These are phyloP conservation scores for Conticribra weissflogii DNA, from an alignment of 108 stramenopile species.

Conservation along the genomic window DNA sequence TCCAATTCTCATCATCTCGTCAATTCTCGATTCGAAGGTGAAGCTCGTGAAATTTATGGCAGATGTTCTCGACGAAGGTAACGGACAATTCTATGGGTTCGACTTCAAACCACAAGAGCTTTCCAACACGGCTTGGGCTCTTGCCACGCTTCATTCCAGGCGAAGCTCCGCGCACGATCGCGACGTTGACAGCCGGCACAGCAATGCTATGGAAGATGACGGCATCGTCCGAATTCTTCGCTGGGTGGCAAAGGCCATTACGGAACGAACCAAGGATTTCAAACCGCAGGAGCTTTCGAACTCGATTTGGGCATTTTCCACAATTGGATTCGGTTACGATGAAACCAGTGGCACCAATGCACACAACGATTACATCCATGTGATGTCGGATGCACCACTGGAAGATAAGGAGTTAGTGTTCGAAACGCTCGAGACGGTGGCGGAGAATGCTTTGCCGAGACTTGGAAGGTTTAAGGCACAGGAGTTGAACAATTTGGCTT, in stretches of 20 bases:
- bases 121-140: slow-evolving; percentile 33
- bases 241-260: slow-evolving; percentile 52
- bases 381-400: slow-evolving; percentile 54
- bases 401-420: slow-evolving; percentile 56
- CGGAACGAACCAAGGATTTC: slow-evolving; percentile 47
- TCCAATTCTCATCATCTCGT: no score
- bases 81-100: slow-evolving; percentile 53
- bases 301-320: slow-evolving; percentile 73
- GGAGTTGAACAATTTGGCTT: slow-evolving; percentile 84
- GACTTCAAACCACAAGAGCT: slow-evolving; percentile 84
- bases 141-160: slow-evolving; percentile 73
- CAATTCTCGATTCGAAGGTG: slow-evolving; percentile 14
- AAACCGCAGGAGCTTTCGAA: slow-evolving; percentile 76
- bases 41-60: slow-evolving; percentile 62
- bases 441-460: slow-evolving; percentile 44
- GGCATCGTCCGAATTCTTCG: slow-evolving; percentile 68
- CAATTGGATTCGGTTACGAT: slow-evolving; percentile 74
- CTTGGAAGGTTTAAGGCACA: slow-evolving; percentile 54
- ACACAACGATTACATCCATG: slow-evolving; percentile 67
- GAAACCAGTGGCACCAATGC: slow-evolving; percentile 29
- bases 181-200: slow-evolving; percentile 15
- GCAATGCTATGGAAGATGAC: slow-evolving; percentile 32
- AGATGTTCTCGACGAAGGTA: slow-evolving; percentile 56
- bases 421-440: slow-evolving; percentile 47
- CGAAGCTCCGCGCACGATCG: slow-evolving; percentile 14